Evolutionary conservation across 345 rosid species (phyloP), one percentile per base, ranked within the genome.

Genomic region (Eucalyptus cloeziana): DNA sequence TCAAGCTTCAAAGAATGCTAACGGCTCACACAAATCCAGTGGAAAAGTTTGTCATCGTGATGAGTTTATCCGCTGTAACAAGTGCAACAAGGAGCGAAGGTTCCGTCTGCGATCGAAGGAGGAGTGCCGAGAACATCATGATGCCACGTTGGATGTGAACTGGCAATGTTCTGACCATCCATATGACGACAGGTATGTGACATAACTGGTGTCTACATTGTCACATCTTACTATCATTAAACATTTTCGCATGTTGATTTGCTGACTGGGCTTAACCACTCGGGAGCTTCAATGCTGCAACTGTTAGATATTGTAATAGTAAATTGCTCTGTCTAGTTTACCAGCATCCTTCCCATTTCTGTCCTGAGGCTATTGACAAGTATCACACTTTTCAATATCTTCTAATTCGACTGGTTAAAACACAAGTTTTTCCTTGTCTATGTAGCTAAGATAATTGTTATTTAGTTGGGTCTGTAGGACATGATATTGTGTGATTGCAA

Each of bases 81-180:
- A 69, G 86, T 98, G 99, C 91, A 91, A 94, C 87, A 98, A 98
- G 92, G 97, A 95, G 89, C 94, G 99, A 76, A 94, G 99, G 92
- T 97, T 98, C 89, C 94, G 98, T 45, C 86, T 96, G 91, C 92
- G 97, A 54, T 93, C 95, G 80, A 96, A 93, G 92, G 98, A 93
- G 89, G 98, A 97, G 90, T 98, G 99, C 86, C 94, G 95, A 16
- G 79, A 94, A 89, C 94, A 97, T 92, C 99, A 98, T 92, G 97
- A 96, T 93, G 98, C 99, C 89, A 89, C 93, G 91, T 95, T 94
- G 52, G 95, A 94, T 89, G 92, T 91, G 44, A 95, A 95, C 80
- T 98, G 99, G 99, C 93, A 95, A 89, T 97, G 99, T 90, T 91
- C 96, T 80, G 95, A 97, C 90, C 92, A 91, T 67, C 95, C 97